Evolutionary conservation across 2,329 filamentous ascomycete species (phyloP).

Genomic region (Alternaria gaisen): DNA sequence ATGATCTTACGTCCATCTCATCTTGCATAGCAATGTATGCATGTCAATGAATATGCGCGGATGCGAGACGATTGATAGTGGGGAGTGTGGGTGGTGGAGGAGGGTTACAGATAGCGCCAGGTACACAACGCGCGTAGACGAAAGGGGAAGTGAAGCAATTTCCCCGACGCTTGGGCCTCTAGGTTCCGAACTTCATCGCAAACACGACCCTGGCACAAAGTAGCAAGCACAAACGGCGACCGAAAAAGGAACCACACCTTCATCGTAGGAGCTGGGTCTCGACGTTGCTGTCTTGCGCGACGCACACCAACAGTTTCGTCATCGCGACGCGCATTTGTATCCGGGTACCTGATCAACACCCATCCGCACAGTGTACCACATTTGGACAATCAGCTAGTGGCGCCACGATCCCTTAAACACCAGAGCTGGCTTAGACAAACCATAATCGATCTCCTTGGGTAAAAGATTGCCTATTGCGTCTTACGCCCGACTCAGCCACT

Average conservation of each 20-base stretch:
- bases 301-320: neutral
- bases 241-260: neutral
- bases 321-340: neutral
- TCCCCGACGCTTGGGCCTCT: conserved; percentile 17
- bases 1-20: neutral
- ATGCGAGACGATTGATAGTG: conserved; percentile 5
- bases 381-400: conserved; percentile 3
- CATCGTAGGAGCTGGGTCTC: neutral
- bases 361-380: neutral
- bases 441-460: neutral
- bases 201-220: neutral
- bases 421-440: neutral
- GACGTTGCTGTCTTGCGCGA: neutral
- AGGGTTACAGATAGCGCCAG: conserved; percentile 9
- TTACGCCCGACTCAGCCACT: neutral
- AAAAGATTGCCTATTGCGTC: neutral
- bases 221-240: neutral
- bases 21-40: neutral
- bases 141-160: conserved; percentile 19
- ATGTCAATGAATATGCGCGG: conserved; percentile 4
- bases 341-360: conserved; percentile 1
- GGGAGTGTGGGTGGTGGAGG: conserved; percentile 9
- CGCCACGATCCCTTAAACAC: neutral
- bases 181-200: neutral
- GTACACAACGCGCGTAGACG: conserved; percentile 14